These are phyloP conservation scores for Trichoderma endophyticum DNA, from an alignment of 2,329 filamentous ascomycete genomes.

Conservation along the genomic window DNA sequence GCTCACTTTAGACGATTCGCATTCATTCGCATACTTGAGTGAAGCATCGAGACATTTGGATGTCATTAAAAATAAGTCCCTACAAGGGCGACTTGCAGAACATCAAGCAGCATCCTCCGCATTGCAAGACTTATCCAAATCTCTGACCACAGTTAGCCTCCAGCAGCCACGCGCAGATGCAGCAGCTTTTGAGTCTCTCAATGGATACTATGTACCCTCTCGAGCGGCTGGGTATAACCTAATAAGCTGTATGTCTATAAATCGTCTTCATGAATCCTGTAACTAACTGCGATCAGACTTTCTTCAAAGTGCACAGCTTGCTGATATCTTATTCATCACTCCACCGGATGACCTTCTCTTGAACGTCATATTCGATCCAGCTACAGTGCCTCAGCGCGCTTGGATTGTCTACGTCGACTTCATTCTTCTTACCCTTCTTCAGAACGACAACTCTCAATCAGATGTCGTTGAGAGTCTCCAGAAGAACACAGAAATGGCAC, in stretches of 20 bases:
- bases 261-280: too few relatives aligned
- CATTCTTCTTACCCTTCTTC: not conserved
- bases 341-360: not conserved
- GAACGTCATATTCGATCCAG: not conserved
- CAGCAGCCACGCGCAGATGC: not conserved
- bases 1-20: not conserved
- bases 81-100: not conserved
- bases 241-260: not conserved
- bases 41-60: not conserved
- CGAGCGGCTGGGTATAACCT: not conserved
- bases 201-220: not conserved
- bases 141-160: not conserved
- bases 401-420: not conserved
- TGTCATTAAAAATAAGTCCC: not conserved
- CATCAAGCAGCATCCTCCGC: not conserved
- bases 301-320: not conserved
- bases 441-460: not conserved
- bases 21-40: not conserved
- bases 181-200: not conserved
- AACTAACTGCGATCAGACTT: not conserved
- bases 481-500: constrained; percentile 6
- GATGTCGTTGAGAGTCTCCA: not conserved
- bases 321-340: not conserved
- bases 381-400: not conserved
- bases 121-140: not conserved